A percentile compares a stretch with the other conserved stretches of the same genome.
These are phyloP conservation scores for Knufia fluminis DNA, from an alignment of 2,329 filamentous ascomycete genomes.

Conservation along the genomic window DNA sequence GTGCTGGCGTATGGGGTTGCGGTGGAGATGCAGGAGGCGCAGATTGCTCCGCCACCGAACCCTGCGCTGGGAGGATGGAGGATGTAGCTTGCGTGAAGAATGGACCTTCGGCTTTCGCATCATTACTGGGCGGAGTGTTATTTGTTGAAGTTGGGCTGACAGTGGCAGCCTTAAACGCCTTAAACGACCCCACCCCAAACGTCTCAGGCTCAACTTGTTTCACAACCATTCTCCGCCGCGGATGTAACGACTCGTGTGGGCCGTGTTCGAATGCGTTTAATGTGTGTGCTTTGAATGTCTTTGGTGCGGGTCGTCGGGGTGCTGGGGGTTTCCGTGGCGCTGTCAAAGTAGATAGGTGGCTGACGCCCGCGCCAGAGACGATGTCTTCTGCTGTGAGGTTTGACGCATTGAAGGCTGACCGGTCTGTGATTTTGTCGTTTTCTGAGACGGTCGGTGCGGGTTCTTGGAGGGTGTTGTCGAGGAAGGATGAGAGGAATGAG, in stretches of 20 bases:
- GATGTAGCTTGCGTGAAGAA: too few relatives aligned
- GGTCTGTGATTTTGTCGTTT: conserved; percentile 5
- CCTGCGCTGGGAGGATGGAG: too few relatives aligned
- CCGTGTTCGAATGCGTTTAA: not conserved
- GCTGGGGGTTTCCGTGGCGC: too few relatives aligned
- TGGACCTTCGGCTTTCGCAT: too few relatives aligned
- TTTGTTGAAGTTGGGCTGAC: not conserved
- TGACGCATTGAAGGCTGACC: conserved; percentile 1
- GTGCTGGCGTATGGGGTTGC: not conserved
- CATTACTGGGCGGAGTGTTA: not conserved
- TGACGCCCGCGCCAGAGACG: conserved; percentile 7
- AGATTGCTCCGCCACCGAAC: too few relatives aligned
- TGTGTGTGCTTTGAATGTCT: conserved; percentile 4
- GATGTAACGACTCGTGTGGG: not conserved
- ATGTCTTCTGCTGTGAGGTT: not conserved
- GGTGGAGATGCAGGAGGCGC: too few relatives aligned
- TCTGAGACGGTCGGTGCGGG: not conserved
- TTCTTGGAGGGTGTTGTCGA: not conserved
- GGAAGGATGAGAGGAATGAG: conserved; percentile 1
- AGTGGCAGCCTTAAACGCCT: not conserved
- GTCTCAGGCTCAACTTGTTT: conserved; percentile 3
- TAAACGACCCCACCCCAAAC: not conserved
- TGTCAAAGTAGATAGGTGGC: not conserved
- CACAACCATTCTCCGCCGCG: not conserved
- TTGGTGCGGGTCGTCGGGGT: not conserved